These are phyloP conservation scores for Astrothelium subdiscretum DNA, from an alignment of 495 filamentous ascomycete genomes.

Conservation along the genomic window DNA sequence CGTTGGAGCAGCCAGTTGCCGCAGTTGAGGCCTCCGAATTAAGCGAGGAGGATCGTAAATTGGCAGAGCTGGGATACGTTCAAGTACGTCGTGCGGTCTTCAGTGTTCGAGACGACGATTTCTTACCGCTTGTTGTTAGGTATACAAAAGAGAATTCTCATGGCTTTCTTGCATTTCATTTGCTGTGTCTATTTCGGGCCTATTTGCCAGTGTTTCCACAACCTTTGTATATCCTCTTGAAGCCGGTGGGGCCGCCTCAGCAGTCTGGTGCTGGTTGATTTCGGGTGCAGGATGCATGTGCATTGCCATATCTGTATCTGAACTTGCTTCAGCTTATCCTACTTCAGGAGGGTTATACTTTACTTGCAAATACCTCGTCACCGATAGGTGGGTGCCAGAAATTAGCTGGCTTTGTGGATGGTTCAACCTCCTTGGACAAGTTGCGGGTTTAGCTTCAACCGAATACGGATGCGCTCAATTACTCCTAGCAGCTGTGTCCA, in stretches of 20 bases:
- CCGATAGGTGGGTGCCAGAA: slow-evolving; percentile 26
- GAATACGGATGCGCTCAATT: slow-evolving; percentile 53
- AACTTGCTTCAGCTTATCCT: slow-evolving; percentile 47
- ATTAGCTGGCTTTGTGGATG: slow-evolving; percentile 39
- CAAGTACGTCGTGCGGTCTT: neutral
- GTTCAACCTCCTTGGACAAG: slow-evolving; percentile 51
- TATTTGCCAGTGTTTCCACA: slow-evolving; percentile 50
- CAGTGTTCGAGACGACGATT: neutral
- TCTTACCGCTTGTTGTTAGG: neutral
- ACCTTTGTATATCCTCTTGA: slow-evolving; percentile 49
- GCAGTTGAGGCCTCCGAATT: neutral
- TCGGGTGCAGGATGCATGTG: slow-evolving; percentile 51
- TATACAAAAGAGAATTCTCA: slow-evolving; percentile 1
- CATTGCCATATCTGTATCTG: slow-evolving; percentile 47
- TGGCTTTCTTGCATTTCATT: slow-evolving; percentile 2
- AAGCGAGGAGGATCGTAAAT: neutral
- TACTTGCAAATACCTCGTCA: slow-evolving; percentile 34
- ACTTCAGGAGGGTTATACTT: slow-evolving; percentile 45
- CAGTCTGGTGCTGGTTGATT: slow-evolving; percentile 55
- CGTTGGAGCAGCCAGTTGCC: neutral
- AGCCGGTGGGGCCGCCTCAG: slow-evolving; percentile 47
- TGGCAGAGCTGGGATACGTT: neutral
- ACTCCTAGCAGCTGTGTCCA: slow-evolving; percentile 50
- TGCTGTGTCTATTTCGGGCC: slow-evolving; percentile 22
- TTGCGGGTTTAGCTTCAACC: slow-evolving; percentile 48